Evolutionary conservation across 1,139 yeast species (phyloP).

Genomic region (Blastobotrys raffinosifermentans): DNA sequence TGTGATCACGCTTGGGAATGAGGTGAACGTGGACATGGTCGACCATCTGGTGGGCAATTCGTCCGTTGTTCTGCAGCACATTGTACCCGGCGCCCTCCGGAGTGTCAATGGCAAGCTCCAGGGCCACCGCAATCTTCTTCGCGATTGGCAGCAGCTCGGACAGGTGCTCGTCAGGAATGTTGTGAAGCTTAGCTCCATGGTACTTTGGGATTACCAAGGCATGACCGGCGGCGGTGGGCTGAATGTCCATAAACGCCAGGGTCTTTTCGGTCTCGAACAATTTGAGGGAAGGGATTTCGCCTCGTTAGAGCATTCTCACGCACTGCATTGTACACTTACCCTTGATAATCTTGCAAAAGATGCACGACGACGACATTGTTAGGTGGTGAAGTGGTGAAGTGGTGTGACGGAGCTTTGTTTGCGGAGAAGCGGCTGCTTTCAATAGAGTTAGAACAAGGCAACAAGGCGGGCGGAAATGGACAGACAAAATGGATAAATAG

Average conservation of each 20-base stretch:
- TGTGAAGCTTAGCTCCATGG: slow-evolving; percentile 89
- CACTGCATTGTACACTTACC: slow-evolving; percentile 38
- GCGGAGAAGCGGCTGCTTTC: too few relatives aligned
- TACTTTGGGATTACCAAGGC: slow-evolving; percentile 82
- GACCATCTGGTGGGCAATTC: slow-evolving; percentile 89
- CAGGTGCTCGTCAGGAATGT: slow-evolving; percentile 84
- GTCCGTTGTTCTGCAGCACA: slow-evolving; percentile 84
- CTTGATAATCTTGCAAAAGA: slow-evolving; percentile 87
- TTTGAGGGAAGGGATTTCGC: slow-evolving; percentile 90
- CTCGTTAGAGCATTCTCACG: slow-evolving; percentile 25
- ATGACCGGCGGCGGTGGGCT: slow-evolving; percentile 87
- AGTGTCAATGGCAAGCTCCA: slow-evolving; percentile 52
- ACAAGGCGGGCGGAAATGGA: too few relatives aligned
- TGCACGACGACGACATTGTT: slow-evolving; percentile 46
- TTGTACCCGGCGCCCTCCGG: slow-evolving; percentile 82
- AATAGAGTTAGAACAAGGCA: too few relatives aligned
- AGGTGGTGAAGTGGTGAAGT: neutral
- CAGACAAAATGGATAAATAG: too few relatives aligned
- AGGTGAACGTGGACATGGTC: slow-evolving; percentile 96
- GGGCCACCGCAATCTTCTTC: slow-evolving; percentile 70
- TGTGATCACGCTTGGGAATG: slow-evolving; percentile 73
- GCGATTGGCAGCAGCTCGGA: slow-evolving; percentile 82
- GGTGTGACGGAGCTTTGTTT: too few relatives aligned
- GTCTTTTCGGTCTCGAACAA: slow-evolving; percentile 73
- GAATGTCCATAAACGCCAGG: slow-evolving; percentile 85